Conservation (phyloP, 108 stramenopile species). For the Nitzschia sp. region DNA sequence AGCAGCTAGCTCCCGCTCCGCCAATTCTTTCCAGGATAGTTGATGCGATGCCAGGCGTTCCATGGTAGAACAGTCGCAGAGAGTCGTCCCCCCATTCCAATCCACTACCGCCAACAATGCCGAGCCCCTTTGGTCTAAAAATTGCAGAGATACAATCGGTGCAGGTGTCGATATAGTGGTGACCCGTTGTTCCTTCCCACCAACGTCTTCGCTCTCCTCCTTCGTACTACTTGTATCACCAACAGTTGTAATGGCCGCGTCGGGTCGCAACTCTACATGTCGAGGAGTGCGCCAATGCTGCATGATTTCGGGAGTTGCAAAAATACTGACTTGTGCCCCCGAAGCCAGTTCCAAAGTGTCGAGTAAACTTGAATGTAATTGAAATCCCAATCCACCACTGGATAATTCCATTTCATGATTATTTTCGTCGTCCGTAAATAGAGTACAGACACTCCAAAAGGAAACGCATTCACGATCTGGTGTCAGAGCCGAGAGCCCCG, state of each 20-base stretch:
- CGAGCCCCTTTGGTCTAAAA: not conserved
- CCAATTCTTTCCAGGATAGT: conserved; percentile 24
- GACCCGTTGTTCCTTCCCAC: not conserved
- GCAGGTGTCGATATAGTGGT: conserved; percentile 37
- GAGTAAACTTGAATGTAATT: conserved; percentile 35
- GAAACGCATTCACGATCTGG: conserved; percentile 30
- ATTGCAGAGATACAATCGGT: conserved; percentile 41
- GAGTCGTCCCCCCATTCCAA: conserved; percentile 69
- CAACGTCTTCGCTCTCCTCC: no score
- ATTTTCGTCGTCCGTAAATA: conserved; percentile 18
- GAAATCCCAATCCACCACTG: conserved; percentile 14
- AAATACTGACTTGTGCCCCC: conserved; percentile 55
- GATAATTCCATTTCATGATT: not conserved
- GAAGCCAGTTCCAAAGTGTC: conserved; percentile 33
- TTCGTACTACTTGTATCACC: not conserved
- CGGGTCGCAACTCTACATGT: conserved; percentile 27
- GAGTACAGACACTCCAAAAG: conserved; percentile 48
- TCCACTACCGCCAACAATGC: conserved; percentile 62
- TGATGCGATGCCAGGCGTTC: conserved; percentile 41
- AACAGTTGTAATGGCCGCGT: not conserved
- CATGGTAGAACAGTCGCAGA: conserved; percentile 59
- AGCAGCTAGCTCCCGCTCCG: conserved; percentile 2
- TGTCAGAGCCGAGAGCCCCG: conserved; percentile 34
- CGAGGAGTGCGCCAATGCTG: conserved; percentile 44
- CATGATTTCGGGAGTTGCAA: conserved; percentile 41